Conservation (phyloP, 1,284 basidiomycete species). For the Trametes hirsuta region DNA sequence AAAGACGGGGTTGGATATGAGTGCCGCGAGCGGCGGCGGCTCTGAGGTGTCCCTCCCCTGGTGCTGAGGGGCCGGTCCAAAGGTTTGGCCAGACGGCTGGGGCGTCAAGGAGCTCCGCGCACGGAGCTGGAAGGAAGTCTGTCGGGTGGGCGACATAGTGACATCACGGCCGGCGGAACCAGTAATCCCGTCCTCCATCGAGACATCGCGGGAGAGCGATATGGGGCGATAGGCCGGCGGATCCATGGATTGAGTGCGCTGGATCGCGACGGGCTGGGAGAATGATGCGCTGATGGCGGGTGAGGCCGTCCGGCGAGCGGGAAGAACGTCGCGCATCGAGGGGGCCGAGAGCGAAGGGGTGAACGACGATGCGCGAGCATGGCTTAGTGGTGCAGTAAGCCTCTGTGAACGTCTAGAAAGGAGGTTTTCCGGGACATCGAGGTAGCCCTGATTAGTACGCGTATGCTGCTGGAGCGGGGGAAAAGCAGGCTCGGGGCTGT, state of each 20-base stretch:
- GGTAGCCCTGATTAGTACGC: conserved; percentile 29
- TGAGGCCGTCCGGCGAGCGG: conserved; percentile 26
- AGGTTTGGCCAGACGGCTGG: conserved; percentile 54
- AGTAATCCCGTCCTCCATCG: conserved; percentile 29
- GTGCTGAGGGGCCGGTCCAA: conserved; percentile 46
- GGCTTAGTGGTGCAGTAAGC: conserved; percentile 7
- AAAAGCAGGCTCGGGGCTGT: conserved; percentile 27
- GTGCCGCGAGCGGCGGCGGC: conserved; percentile 64
- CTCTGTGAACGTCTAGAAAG: conserved; percentile 16
- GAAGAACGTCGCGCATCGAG: conserved; percentile 10
- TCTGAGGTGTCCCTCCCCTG: conserved; percentile 57
- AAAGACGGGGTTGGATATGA: conserved; percentile 68
- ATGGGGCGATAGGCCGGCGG: conserved; percentile 30
- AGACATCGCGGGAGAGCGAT: conserved; percentile 34
- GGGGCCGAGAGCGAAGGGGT: conserved; percentile 20
- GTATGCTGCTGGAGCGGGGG: conserved; percentile 17
- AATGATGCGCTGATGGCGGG: conserved; percentile 23
- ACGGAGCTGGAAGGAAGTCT: conserved; percentile 50
- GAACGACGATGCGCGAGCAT: conserved; percentile 30
- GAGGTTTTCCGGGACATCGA: conserved; percentile 32
- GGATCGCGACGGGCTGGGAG: conserved; percentile 18
- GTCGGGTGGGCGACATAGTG: conserved; percentile 45
- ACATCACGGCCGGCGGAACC: conserved; percentile 40
- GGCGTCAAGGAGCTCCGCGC: conserved; percentile 71
- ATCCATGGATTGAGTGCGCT: conserved; percentile 35